Conservation (phyloP, 805 yeast species). For the Pichia gijzeniarum region DNA sequence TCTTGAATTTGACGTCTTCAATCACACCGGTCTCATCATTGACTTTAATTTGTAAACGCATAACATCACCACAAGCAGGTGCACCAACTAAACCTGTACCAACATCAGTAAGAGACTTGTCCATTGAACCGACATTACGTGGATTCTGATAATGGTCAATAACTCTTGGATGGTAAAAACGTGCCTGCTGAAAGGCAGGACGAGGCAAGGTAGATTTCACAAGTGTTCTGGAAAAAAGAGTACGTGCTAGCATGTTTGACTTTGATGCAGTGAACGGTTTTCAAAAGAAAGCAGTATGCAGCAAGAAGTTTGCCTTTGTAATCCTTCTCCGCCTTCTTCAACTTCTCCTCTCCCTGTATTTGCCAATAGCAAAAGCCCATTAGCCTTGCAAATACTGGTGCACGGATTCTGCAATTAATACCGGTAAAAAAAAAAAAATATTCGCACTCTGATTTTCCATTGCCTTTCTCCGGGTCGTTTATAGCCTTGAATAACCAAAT, state of each 20-base stretch:
- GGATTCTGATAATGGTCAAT: conserved; percentile 96
- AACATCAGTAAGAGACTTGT: conserved; percentile 66
- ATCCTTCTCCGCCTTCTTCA: no score
- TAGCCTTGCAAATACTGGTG: no score
- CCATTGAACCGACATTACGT: conserved; percentile 90
- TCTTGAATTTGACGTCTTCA: conserved; percentile 93
- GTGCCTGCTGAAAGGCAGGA: background rate
- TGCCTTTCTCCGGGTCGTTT: no score
- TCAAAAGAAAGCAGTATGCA: no score
- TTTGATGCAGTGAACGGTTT: no score
- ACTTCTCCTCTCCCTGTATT: no score
- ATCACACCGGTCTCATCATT: conserved; percentile 86
- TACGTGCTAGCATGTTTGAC: background rate
- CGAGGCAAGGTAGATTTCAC: background rate
- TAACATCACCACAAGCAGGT: conserved; percentile 99
- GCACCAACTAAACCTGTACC: conserved; percentile 99
- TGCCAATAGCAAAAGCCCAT: no score
- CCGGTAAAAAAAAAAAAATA: no score
- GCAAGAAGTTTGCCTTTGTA: no score
- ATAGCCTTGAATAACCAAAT: no score
- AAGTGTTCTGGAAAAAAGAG: background rate
- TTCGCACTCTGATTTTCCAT: no score
- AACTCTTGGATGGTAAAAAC: conserved; percentile 80
- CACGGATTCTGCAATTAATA: no score
- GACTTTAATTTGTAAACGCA: conserved; percentile 94